These are phyloP conservation scores for Colletotrichum sp. DNA, from an alignment of 2,329 filamentous ascomycete species.

Conservation along the genomic window DNA sequence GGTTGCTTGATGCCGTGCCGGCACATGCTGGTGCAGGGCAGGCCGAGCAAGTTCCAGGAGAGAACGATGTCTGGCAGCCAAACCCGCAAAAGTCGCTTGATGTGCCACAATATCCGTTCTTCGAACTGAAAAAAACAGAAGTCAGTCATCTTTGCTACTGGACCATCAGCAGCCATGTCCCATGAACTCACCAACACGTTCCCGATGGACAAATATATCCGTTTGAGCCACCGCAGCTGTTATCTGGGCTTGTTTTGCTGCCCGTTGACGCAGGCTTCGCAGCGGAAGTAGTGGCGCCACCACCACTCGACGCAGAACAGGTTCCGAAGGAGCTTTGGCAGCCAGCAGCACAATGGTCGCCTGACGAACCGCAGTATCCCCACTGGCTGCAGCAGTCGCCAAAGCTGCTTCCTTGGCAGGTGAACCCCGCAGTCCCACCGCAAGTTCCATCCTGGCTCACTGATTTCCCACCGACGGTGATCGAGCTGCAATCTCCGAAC, in stretches of 20 bases:
- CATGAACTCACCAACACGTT: constrained; percentile 16
- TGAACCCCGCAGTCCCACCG: constrained; percentile 1
- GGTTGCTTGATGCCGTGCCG: not conserved
- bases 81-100: constrained; percentile 22
- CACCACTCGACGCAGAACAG: not conserved
- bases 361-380: constrained; percentile 23
- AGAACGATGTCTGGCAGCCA: constrained; percentile 14
- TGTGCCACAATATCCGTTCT: constrained; percentile 22
- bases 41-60: not conserved
- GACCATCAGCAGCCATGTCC: not conserved
- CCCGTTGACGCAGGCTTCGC: not conserved
- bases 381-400: constrained; percentile 24
- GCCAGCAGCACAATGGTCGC: constrained; percentile 22
- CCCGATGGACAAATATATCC: constrained; percentile 40
- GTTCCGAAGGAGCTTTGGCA: constrained; percentile 9
- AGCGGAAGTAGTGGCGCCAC: not conserved
- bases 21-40: not conserved
- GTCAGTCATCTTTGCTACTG: not conserved
- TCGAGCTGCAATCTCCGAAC: constrained; percentile 23
- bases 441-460: constrained; percentile 10
- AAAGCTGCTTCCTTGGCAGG: constrained; percentile 1
- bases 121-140: not conserved
- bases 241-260: constrained; percentile 29
- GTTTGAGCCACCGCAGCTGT: constrained; percentile 44
- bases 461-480: not conserved